These are phyloP conservation scores for Primulina eburnea DNA, from an alignment of 257 asterid genomes.

Conservation along the genomic window DNA sequence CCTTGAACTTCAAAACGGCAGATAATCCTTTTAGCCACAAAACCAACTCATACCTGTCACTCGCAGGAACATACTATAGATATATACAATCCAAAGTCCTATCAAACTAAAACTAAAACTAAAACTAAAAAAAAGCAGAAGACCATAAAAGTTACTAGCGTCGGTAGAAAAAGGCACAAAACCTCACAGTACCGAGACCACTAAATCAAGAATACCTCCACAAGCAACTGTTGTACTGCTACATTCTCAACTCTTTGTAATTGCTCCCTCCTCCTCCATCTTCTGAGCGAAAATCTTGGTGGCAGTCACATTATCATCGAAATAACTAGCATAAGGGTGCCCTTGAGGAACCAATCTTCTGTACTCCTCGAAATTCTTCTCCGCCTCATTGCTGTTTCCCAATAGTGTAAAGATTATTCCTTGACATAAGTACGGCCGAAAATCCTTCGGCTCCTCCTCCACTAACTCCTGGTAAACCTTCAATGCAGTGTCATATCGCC, in stretches of 20 bases:
- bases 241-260: constrained; percentile 35
- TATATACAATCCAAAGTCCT: no score
- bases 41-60: neutral
- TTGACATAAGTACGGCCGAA: constrained; percentile 85
- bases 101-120: no score
- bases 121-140: neutral
- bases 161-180: constrained; percentile 20
- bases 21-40: neutral
- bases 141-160: constrained; percentile 23
- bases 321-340: constrained; percentile 76
- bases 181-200: constrained; percentile 9
- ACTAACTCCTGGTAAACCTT: constrained; percentile 60
- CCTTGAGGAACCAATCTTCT: constrained; percentile 74
- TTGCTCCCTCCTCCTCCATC: constrained; percentile 59
- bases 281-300: constrained; percentile 72
- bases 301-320: constrained; percentile 85
- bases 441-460: constrained; percentile 90
- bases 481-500: constrained; percentile 65
- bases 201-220: constrained; percentile 9
- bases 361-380: constrained; percentile 73
- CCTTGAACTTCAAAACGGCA: neutral
- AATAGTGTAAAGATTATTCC: constrained; percentile 78
- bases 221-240: constrained; percentile 10
- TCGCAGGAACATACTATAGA: neutral
- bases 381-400: constrained; percentile 73